Conservation (phyloP, 176 grass and related monocot genomes). For the Oryza meridionalis region DNA sequence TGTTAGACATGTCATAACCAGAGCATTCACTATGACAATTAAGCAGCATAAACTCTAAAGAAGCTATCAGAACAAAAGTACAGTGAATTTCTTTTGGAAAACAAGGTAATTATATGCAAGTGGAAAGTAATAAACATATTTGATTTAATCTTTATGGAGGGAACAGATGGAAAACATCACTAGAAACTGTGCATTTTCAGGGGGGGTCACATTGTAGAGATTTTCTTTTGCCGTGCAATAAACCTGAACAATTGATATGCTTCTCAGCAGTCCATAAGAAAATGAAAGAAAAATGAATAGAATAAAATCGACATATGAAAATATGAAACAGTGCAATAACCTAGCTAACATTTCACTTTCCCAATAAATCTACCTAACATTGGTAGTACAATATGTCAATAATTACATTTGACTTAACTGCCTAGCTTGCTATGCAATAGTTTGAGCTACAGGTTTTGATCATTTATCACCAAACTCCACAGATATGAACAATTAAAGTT, state of each 20-base stretch:
- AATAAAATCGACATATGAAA: slow-evolving; percentile 16
- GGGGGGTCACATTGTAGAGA: background rate
- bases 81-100: background rate
- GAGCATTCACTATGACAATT: background rate
- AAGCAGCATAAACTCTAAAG: slow-evolving; percentile 9
- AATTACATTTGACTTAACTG: background rate
- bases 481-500: background rate
- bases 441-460: background rate
- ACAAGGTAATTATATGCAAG: background rate
- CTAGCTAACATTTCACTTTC: slow-evolving; percentile 13
- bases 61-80: slow-evolving; percentile 11
- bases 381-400: background rate
- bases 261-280: background rate
- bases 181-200: background rate
- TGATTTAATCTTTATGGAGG: background rate
- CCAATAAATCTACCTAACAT: slow-evolving; percentile 22
- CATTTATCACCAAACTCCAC: background rate
- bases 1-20: background rate
- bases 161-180: background rate
- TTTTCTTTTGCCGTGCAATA: slow-evolving; percentile 14
- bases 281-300: background rate
- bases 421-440: slow-evolving; percentile 24
- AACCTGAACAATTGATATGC: background rate
- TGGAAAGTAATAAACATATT: background rate
- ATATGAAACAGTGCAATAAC: slow-evolving; percentile 6